These are phyloP conservation scores for Nitzschia putrida DNA, from an alignment of 108 stramenopile species.

Conservation along the genomic window DNA sequence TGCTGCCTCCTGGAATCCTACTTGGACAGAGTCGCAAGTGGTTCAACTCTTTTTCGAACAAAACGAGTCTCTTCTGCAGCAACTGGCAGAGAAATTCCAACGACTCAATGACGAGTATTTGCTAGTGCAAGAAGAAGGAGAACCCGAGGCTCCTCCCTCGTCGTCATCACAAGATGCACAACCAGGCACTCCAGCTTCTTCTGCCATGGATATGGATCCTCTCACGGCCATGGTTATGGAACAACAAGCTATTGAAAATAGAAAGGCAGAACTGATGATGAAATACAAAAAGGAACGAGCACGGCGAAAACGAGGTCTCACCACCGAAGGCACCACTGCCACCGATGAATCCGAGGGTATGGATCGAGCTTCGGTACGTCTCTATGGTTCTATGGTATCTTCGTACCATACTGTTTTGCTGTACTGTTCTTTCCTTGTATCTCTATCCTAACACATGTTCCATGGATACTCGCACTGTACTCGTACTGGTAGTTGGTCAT, in stretches of 20 bases:
- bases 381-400: neutral
- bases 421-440: neutral
- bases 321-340: slow-evolving; percentile 23
- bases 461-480: neutral
- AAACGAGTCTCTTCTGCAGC: slow-evolving; percentile 18
- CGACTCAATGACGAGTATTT: slow-evolving; percentile 30
- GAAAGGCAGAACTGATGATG: slow-evolving; percentile 48
- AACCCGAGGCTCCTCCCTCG: neutral
- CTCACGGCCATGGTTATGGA: slow-evolving; percentile 64
- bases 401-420: too few species aligned
- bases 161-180: neutral
- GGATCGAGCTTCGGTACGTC: slow-evolving; percentile 38
- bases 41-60: slow-evolving; percentile 18
- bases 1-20: neutral
- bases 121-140: slow-evolving; percentile 9
- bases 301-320: slow-evolving; percentile 37
- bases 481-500: slow-evolving; percentile 49
- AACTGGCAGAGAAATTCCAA: slow-evolving; percentile 30
- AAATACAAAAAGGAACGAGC: slow-evolving; percentile 58
- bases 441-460: neutral
- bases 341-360: slow-evolving; percentile 40
- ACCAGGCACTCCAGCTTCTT: neutral
- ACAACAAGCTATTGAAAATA: slow-evolving; percentile 43
- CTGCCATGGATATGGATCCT: slow-evolving; percentile 41
- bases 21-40: neutral